Percentiles rank a stretch among this genome's conserved stretches.
Conservation (phyloP, 2,329 filamentous ascomycete genomes). For the Nakataea oryzae region DNA sequence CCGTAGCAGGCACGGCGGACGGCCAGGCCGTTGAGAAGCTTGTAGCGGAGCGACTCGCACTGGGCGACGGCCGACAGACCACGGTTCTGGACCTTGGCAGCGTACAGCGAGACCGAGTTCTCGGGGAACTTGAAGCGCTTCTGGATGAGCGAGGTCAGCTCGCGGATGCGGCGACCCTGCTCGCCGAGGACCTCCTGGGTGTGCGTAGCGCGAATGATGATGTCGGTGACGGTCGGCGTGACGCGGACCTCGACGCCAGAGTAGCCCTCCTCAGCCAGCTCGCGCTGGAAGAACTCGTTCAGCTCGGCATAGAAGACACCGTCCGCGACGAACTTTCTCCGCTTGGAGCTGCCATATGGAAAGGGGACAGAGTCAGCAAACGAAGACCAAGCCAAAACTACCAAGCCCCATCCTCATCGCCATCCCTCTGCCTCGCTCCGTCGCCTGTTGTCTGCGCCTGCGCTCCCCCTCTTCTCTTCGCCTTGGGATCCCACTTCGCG, state of each 20-base stretch:
- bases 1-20: conserved; percentile 99
- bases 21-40: conserved; percentile 98
- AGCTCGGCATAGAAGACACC: conserved; percentile 99
- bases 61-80: conserved; percentile 99
- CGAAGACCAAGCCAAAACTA: not conserved
- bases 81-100: conserved; percentile 99
- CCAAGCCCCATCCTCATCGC: not conserved
- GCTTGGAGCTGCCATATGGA: conserved; percentile 58
- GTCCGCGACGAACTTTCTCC: conserved; percentile 92
- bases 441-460: not conserved
- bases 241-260: conserved; percentile 99
- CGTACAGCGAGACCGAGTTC: conserved; percentile 99
- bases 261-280: conserved; percentile 99
- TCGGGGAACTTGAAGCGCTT: conserved; percentile 99
- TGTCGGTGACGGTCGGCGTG: conserved; percentile 98
- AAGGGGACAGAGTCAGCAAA: not conserved
- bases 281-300: conserved; percentile 99
- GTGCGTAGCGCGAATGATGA: conserved; percentile 99
- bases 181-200: conserved; percentile 99
- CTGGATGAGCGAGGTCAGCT: conserved; percentile 99
- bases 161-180: conserved; percentile 99
- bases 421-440: not conserved
- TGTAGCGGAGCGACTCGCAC: conserved; percentile 99
- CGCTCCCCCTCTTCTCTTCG: not conserved
- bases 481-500: not conserved